Evolutionary conservation across 495 filamentous ascomycete genomes (phyloP).

Genomic region (Tuber umbilicatum): DNA sequence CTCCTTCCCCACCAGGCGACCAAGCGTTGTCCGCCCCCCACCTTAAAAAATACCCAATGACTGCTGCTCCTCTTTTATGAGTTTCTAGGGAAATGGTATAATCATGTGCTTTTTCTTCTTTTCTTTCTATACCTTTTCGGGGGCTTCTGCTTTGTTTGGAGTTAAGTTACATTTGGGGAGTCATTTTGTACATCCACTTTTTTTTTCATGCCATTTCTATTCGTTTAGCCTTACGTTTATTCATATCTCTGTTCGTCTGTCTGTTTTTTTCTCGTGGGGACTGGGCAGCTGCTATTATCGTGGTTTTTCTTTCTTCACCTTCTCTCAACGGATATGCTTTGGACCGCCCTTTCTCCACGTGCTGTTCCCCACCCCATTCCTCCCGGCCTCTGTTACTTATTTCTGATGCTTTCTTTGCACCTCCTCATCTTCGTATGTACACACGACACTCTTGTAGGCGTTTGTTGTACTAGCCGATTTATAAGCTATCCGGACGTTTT

Average conservation of each 20-base stretch:
- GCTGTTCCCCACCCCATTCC: not conserved
- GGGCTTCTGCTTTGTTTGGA: slow-evolving; percentile 22
- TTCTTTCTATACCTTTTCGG: slow-evolving; percentile 10
- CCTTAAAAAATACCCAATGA: not conserved
- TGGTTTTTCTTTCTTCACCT: not conserved
- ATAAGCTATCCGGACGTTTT: not conserved
- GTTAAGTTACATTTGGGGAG: slow-evolving; percentile 33
- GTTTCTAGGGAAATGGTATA: not conserved
- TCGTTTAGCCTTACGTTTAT: not conserved
- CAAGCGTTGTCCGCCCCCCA: not conserved
- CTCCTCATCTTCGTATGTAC: slow-evolving; percentile 2
- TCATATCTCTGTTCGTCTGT: not conserved
- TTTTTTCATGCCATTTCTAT: not conserved
- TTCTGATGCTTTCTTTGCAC: not conserved
- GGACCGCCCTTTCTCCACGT: not conserved
- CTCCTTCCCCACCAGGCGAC: not conserved
- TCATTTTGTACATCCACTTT: slow-evolving; percentile 9
- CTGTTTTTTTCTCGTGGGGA: not conserved
- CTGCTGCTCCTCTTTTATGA: not conserved
- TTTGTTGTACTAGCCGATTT: not conserved
- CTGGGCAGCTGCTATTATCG: slow-evolving; percentile 6
- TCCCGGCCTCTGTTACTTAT: slow-evolving; percentile 7
- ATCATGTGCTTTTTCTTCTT: slow-evolving; percentile 7
- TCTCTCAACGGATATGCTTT: not conserved
- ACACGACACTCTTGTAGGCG: slow-evolving; percentile 17